Conservation (phyloP, 352 stramenopile species). For the Elongisporangium anandrum region DNA sequence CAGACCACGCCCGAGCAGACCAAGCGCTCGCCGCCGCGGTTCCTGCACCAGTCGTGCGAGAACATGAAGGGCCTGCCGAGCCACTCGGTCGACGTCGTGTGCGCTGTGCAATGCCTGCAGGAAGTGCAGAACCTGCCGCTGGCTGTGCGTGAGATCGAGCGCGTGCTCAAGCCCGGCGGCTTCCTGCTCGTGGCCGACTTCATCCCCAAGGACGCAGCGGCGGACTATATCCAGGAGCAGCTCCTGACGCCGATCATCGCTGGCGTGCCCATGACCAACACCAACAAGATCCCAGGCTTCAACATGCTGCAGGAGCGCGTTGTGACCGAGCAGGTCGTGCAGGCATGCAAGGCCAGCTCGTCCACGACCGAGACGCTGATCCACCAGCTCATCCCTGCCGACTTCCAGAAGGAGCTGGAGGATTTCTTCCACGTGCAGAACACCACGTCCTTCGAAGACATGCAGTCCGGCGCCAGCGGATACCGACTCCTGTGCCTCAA, state of each 20-base stretch:
- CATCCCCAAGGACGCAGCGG: conserved; percentile 35
- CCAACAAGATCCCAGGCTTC: conserved; percentile 22
- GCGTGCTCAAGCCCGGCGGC: conserved; percentile 57
- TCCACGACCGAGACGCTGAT: conserved; percentile 26
- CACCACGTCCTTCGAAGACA: conserved; percentile 37
- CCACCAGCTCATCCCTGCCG: conserved; percentile 26
- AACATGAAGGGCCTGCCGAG: conserved; percentile 46
- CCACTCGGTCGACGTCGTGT: conserved; percentile 48
- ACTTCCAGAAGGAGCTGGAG: conserved; percentile 50
- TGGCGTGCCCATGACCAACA: conserved; percentile 8
- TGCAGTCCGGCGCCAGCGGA: conserved; percentile 41
- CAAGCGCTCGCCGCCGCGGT: conserved; percentile 22
- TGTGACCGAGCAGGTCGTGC: conserved; percentile 35
- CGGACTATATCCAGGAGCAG: conserved; percentile 31
- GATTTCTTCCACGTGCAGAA: conserved; percentile 51
- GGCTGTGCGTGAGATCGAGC: conserved; percentile 46
- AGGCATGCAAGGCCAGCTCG: conserved; percentile 40
- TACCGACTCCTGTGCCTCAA: conserved; percentile 47
- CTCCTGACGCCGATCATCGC: conserved; percentile 33
- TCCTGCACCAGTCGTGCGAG: conserved; percentile 67
- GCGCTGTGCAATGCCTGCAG: conserved; percentile 60
- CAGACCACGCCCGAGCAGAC: conserved; percentile 24
- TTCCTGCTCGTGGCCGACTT: conserved; percentile 67
- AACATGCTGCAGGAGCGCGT: conserved; percentile 47
- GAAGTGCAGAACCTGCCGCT: conserved; percentile 43